A percentile compares a stretch with the other conserved stretches of the same genome.
Conservation (phyloP, 164 flowering plant genomes). For the Litsea cubeba region DNA sequence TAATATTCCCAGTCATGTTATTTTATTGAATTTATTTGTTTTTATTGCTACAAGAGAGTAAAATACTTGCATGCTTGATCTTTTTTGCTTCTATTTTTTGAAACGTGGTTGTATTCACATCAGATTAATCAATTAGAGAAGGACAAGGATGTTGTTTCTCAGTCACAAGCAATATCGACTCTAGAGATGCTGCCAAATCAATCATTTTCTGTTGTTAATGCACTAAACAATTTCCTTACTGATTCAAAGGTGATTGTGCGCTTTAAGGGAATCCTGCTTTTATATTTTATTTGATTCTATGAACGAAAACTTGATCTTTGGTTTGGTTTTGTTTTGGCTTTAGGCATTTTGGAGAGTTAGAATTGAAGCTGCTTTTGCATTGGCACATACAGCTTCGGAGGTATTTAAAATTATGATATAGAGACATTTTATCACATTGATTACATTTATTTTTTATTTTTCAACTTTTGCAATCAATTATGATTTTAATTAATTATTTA, state of each 20-base stretch:
- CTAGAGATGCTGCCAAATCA: constrained; percentile 62
- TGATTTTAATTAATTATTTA: no score
- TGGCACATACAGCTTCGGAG: constrained; percentile 88
- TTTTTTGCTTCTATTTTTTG: not conserved
- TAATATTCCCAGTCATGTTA: not conserved
- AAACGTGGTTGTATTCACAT: not conserved
- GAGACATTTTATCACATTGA: not conserved
- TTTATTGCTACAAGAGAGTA: not conserved
- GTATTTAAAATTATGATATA: constrained; percentile 24
- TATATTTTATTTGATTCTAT: not conserved
- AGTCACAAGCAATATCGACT: constrained; percentile 77
- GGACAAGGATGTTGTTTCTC: constrained; percentile 97
- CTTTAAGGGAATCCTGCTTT: not conserved
- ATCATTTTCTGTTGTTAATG: constrained; percentile 71
- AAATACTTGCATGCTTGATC: not conserved
- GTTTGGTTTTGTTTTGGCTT: constrained; percentile 4
- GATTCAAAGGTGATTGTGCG: constrained; percentile 66
- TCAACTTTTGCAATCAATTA: not conserved
- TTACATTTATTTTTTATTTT: not conserved
- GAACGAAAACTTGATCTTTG: not conserved
- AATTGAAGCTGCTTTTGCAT: constrained; percentile 87
- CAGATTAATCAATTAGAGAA: constrained; percentile 94
- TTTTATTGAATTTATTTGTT: constrained; percentile 2
- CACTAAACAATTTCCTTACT: constrained; percentile 68
- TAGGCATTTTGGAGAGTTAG: constrained; percentile 97